Conservation (phyloP, 2,329 filamentous ascomycete genomes). For the Fusarium xyrophilum region DNA sequence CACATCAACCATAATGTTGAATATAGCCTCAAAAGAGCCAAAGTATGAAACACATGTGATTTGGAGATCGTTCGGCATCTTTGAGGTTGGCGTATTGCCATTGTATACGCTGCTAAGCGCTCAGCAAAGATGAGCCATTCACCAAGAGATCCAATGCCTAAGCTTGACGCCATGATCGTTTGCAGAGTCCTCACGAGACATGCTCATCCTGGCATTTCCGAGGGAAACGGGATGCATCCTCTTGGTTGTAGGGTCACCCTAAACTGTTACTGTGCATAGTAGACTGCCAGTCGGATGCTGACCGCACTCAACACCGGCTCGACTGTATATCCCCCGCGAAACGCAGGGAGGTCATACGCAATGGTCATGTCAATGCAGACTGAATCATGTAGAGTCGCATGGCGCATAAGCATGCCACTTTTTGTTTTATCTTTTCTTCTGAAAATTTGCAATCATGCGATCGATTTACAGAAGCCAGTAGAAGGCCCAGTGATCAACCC, state of each 20-base stretch:
- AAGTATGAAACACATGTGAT: background rate
- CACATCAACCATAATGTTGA: background rate
- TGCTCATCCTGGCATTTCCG: slow-evolving; percentile 8
- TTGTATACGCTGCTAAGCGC: background rate
- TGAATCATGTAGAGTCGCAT: slow-evolving; percentile 12
- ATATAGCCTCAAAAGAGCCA: background rate
- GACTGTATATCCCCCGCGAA: slow-evolving; percentile 14
- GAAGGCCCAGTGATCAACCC: slow-evolving; percentile 4
- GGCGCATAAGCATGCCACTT: background rate
- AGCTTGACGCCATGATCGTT: background rate
- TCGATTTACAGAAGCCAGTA: slow-evolving; percentile 1
- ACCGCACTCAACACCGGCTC: background rate
- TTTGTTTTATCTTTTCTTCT: background rate
- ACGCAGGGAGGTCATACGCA: slow-evolving; percentile 21
- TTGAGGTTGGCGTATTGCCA: background rate
- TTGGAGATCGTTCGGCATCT: background rate
- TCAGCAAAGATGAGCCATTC: background rate
- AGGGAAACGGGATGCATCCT: slow-evolving; percentile 10
- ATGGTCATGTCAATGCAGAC: slow-evolving; percentile 7
- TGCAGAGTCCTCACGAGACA: slow-evolving; percentile 8
- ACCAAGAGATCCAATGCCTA: background rate
- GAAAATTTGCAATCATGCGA: slow-evolving; percentile 16
- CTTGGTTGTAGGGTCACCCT: background rate
- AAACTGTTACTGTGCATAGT: background rate
- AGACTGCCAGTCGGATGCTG: slow-evolving; percentile 3